These are phyloP conservation scores for Blastocystis sp. DNA, from an alignment of 352 stramenopile species.

Conservation along the genomic window DNA sequence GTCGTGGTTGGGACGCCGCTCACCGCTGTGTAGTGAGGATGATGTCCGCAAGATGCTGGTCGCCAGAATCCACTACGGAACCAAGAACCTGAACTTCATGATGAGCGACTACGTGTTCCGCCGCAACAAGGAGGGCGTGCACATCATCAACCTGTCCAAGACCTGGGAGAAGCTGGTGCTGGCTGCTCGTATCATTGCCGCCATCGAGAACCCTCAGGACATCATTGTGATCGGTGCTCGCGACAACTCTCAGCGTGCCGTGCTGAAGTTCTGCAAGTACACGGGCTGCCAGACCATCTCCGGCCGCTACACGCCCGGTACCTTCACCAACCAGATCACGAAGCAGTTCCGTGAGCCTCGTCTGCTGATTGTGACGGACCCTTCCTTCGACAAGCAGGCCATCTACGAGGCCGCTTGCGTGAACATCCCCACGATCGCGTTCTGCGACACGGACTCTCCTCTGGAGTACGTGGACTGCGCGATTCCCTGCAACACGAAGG, in stretches of 20 bases:
- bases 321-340: slow-evolving; percentile 99
- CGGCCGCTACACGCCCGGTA: slow-evolving; percentile 97
- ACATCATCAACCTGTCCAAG: slow-evolving; percentile 99
- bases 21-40: slow-evolving; percentile 80
- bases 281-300: slow-evolving; percentile 93
- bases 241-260: slow-evolving; percentile 96
- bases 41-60: slow-evolving; percentile 99
- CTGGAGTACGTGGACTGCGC: slow-evolving; percentile 97
- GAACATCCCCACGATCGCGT: slow-evolving; percentile 98
- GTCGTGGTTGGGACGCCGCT: background rate
- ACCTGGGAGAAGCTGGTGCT: slow-evolving; percentile 99
- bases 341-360: slow-evolving; percentile 99
- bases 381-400: slow-evolving; percentile 91
- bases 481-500: slow-evolving; percentile 99
- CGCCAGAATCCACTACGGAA: slow-evolving; percentile 98
- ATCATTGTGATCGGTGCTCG: slow-evolving; percentile 97
- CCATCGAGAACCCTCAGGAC: slow-evolving; percentile 98
- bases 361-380: slow-evolving; percentile 98
- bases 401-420: slow-evolving; percentile 97
- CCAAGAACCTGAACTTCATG: slow-evolving; percentile 93
- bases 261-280: slow-evolving; percentile 99
- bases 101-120: slow-evolving; percentile 99
- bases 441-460: slow-evolving; percentile 98
- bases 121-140: slow-evolving; percentile 93
- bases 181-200: slow-evolving; percentile 95